phyloP scores from a whole-genome alignment of 176 grass and related monocot species.

The Avena sativa region DNA sequence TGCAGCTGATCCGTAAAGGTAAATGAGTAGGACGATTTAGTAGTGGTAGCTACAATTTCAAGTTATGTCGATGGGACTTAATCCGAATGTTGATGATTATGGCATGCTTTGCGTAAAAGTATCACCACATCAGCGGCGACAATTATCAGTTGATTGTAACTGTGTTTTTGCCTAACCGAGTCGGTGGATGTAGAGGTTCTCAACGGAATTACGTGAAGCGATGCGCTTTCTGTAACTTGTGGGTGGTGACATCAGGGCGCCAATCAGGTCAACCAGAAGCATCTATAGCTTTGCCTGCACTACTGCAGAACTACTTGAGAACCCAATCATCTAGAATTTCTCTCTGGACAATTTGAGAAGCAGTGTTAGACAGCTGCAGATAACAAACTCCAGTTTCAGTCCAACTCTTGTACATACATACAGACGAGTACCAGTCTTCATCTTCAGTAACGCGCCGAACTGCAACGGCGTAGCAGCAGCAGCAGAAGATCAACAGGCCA shows the following conservation, averaged over 20 bases:
- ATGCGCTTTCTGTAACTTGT: not conserved
- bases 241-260: not conserved
- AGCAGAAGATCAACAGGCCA: not conserved
- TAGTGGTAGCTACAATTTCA: not conserved
- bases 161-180: not conserved
- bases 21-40: not conserved
- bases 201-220: not conserved
- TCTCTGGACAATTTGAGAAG: not conserved
- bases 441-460: not conserved
- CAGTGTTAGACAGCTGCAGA: not conserved
- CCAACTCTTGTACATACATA: not conserved
- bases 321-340: too few species aligned
- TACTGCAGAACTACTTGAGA: not conserved
- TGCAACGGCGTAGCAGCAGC: not conserved
- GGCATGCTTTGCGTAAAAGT: conserved; percentile 39
- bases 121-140: not conserved
- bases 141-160: not conserved
- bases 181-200: not conserved
- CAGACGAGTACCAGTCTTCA: not conserved
- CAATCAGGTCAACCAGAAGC: not conserved
- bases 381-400: conserved; percentile 1
- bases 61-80: not conserved
- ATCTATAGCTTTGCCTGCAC: not conserved
- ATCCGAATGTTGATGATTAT: not conserved
- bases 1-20: not conserved